Evolutionary conservation across 805 yeast genomes (phyloP), one percentile per base, ranked within the genome.

Genomic region (Sungouiella blattae): DNA sequence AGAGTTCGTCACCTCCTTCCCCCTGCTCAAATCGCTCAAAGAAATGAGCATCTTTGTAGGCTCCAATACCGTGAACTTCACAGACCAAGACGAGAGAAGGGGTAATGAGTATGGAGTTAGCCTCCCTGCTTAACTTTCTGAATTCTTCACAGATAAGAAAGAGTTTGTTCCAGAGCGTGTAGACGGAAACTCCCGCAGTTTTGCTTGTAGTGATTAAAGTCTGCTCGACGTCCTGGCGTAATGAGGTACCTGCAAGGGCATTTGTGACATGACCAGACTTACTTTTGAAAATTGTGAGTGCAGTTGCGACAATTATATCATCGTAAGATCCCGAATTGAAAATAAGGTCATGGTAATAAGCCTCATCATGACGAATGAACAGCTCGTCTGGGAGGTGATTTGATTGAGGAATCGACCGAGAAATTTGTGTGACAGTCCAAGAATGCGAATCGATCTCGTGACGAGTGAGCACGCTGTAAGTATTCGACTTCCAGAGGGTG

Each of bases 81-180:
- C 55, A 40, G 2, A 57, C 37, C 11, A 62, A 37, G 6, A 57
- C 38, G 18, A 27, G 33, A 12, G 45, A 35, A 1, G 27, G 17
- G 17, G 37, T 26, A 2, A 36, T 39, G 4, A 40, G 25, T 58
- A 40, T 56, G 26, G 78, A 62, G 25, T 86, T 64, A 0, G 82
- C 69, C 49, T 85, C 93, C 39, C 72, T 69, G 13, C 78, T 67
- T 30, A 71, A 69, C 39, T 74, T 81, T 39, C 72, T 73, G 35
- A 84, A 67, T 49, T 88, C 96, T 37, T 73, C 75, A 52, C 95
- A 81, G 17, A 88, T 64, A 2, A 85, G 70, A 39, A 79, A 82
- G 38, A 89, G 73, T 40, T 81, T 77, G 22, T 73, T 64, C 84
- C 95, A 80, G 47, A 80, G 80, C 20, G 69, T 69, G 31, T 64